A percentile compares a stretch with the other conserved stretches of the same genome.
Conservation (phyloP, 208 protist species). For the Crithidia sp. region DNA sequence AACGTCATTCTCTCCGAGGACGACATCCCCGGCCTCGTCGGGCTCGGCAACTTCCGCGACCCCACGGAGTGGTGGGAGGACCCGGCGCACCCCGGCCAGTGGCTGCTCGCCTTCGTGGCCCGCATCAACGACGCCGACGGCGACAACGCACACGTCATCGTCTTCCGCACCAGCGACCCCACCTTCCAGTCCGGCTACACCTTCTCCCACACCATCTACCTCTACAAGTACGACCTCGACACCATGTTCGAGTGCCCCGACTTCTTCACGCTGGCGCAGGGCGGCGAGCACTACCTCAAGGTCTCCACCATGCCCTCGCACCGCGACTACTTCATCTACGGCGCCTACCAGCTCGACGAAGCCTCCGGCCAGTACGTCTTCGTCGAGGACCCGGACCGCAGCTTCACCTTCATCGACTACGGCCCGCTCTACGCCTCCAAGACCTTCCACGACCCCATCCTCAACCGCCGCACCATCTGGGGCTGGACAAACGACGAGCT, state of each 20-base stretch:
- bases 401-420: conserved; percentile 45
- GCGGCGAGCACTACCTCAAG: conserved; percentile 35
- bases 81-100: conserved; percentile 32
- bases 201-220: conserved; percentile 33
- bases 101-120: conserved; percentile 46
- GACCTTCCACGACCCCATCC: conserved; percentile 44
- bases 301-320: conserved; percentile 44
- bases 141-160: conserved; percentile 44
- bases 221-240: conserved; percentile 40
- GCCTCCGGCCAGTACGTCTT: conserved; percentile 34
- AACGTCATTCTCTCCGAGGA: conserved; percentile 40
- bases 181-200: conserved; percentile 45
- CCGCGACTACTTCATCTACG: conserved; percentile 41
- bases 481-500: conserved; percentile 49
- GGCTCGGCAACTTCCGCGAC: conserved; percentile 43
- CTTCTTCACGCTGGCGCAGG: conserved; percentile 36
- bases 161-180: conserved; percentile 51
- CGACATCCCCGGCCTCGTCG: conserved; percentile 35
- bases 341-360: conserved; percentile 20
- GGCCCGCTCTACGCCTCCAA: conserved; percentile 42
- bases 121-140: conserved; percentile 36
- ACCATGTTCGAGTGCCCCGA: conserved; percentile 52
- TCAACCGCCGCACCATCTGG: conserved; percentile 37
- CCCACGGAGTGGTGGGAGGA: conserved; percentile 48
- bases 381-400: conserved; percentile 22